A percentile compares a stretch with the other conserved stretches of the same genome.
phyloP scores from a whole-genome alignment of 345 rosid species.

The Eucalyptus rudis region DNA sequence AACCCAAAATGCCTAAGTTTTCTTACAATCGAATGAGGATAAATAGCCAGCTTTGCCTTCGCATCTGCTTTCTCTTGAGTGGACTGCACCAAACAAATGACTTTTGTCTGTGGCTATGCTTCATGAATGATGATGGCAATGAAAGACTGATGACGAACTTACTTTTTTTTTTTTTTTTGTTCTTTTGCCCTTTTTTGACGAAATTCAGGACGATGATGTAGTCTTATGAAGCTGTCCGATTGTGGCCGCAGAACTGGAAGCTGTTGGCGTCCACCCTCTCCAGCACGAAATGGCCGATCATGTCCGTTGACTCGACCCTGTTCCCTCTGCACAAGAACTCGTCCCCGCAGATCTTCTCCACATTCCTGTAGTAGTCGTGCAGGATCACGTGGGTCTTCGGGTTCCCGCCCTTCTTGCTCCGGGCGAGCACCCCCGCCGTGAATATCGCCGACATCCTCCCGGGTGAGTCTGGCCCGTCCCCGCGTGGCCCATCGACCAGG shows the following conservation, averaged over 20 bases:
- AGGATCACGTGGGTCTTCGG: constrained; percentile 72
- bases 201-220: background rate
- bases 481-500: constrained; percentile 89
- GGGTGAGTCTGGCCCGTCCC: constrained; percentile 54
- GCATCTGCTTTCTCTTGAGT: background rate
- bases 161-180: background rate
- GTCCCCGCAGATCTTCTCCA: constrained; percentile 65
- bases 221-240: background rate
- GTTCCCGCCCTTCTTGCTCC: constrained; percentile 74
- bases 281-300: constrained; percentile 79
- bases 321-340: constrained; percentile 87
- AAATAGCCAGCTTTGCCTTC: background rate
- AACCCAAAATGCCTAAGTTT: background rate
- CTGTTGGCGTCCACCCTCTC: constrained; percentile 65
- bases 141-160: background rate
- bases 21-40: background rate
- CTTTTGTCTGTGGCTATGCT: background rate
- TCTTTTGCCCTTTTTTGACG: background rate
- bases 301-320: constrained; percentile 46
- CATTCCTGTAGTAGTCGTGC: constrained; percentile 75
- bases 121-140: background rate
- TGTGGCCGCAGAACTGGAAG: constrained; percentile 33
- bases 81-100: background rate
- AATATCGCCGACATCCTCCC: constrained; percentile 90
- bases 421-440: constrained; percentile 82